Evolutionary conservation across 148 eudicot genomes (phyloP).

Genomic region (Heliamphora exappendiculata): DNA sequence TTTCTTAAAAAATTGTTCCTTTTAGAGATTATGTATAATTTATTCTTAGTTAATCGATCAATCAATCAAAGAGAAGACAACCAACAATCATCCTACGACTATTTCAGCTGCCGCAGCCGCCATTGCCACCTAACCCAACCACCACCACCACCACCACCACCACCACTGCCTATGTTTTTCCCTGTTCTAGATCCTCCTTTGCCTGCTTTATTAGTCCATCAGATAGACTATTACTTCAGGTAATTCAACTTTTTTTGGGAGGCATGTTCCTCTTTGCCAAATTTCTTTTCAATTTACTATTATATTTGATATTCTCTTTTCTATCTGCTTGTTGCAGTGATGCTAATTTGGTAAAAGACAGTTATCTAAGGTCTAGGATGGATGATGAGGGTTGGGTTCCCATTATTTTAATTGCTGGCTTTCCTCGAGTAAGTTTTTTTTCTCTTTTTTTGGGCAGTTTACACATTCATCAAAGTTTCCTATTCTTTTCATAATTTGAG

Average conservation of each 20-base stretch:
- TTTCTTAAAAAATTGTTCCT: too few relatives aligned
- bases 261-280: background rate
- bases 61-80: too few relatives aligned
- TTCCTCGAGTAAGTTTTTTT: constrained; percentile 41
- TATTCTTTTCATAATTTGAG: background rate
- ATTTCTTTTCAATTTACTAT: background rate
- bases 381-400: constrained; percentile 72
- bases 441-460: too few relatives aligned
- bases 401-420: constrained; percentile 40
- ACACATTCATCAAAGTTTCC: background rate
- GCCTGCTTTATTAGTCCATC: constrained; percentile 28
- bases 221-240: constrained; percentile 73
- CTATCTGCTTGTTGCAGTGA: constrained; percentile 35
- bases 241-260: constrained; percentile 5
- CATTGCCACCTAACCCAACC: too few relatives aligned
- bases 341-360: constrained; percentile 47
- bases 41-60: too few relatives aligned
- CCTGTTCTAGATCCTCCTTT: constrained; percentile 23
- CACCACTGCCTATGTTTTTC: too few relatives aligned
- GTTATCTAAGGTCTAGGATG: constrained; percentile 49
- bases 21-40: too few relatives aligned
- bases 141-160: too few relatives aligned
- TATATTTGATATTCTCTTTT: background rate
- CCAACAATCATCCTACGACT: too few relatives aligned
- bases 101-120: too few relatives aligned